Percentiles rank a stretch among this genome's conserved stretches.
These are phyloP conservation scores for Sarcomyxa edulis DNA, from an alignment of 768 basidiomycete genomes.

Conservation along the genomic window DNA sequence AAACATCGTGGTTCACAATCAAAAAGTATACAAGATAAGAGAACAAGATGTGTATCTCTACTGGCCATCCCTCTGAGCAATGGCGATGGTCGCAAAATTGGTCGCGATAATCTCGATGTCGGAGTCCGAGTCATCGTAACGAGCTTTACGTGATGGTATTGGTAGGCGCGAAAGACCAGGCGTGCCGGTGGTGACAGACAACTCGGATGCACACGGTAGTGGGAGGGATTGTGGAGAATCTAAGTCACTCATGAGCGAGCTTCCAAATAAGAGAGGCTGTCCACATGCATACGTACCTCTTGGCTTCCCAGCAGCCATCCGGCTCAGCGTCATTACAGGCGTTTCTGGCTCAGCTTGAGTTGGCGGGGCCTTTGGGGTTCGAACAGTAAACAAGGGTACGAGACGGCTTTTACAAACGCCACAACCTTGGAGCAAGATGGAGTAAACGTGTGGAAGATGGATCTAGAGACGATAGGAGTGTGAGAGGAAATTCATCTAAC, in stretches of 20 bases:
- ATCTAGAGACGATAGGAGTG: neutral
- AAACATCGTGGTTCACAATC: too few species aligned
- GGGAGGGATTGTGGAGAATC: conserved; percentile 28
- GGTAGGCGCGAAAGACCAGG: neutral
- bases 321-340: conserved; percentile 31
- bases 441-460: neutral
- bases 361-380: conserved; percentile 28
- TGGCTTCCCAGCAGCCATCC: conserved; percentile 36
- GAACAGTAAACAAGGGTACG: conserved; percentile 48
- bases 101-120: conserved; percentile 26
- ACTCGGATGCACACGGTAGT: neutral
- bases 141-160: conserved; percentile 3
- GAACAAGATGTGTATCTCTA: too few species aligned
- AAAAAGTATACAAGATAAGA: too few species aligned
- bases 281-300: conserved; percentile 31
- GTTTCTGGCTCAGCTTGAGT: conserved; percentile 29
- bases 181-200: neutral
- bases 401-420: conserved; percentile 63
- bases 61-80: too few species aligned
- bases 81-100: conserved; percentile 17
- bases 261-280: neutral
- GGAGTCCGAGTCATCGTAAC: conserved; percentile 23
- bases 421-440: conserved; percentile 43
- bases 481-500: conserved; percentile 40
- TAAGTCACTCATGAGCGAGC: conserved; percentile 8